These are phyloP conservation scores for Osmozyma mogii DNA, from an alignment of 805 yeast genomes.

Conservation along the genomic window DNA sequence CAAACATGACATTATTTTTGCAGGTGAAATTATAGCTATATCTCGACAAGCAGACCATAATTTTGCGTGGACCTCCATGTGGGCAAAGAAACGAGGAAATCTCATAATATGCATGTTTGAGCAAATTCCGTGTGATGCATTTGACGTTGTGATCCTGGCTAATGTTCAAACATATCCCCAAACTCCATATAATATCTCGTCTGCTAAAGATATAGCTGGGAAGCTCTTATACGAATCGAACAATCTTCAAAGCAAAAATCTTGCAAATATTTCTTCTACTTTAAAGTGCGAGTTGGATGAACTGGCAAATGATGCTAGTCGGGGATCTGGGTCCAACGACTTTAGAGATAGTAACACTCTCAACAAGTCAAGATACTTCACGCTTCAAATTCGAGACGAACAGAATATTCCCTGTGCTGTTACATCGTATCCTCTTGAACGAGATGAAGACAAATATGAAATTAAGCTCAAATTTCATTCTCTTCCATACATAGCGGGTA, in stretches of 20 bases:
- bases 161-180: slow-evolving; percentile 3
- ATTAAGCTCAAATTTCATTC: slow-evolving; percentile 63
- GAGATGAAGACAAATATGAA: slow-evolving; percentile 31
- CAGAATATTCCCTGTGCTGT: slow-evolving; percentile 67
- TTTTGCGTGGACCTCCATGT: slow-evolving; percentile 77
- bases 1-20: slow-evolving; percentile 48
- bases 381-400: slow-evolving; percentile 34
- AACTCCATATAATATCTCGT: slow-evolving; percentile 13
- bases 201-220: slow-evolving; percentile 30
- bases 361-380: slow-evolving; percentile 57
- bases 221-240: slow-evolving; percentile 23
- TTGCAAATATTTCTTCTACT: background rate
- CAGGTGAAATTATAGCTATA: slow-evolving; percentile 83
- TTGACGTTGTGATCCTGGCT: slow-evolving; percentile 15
- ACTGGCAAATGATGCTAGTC: slow-evolving; percentile 6
- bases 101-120: slow-evolving; percentile 79
- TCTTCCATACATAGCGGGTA: slow-evolving; percentile 82
- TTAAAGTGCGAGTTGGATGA: too few relatives aligned
- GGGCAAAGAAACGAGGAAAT: slow-evolving; percentile 76
- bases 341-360: slow-evolving; percentile 22
- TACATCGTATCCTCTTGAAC: slow-evolving; percentile 49
- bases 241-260: too few relatives aligned
- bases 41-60: slow-evolving; percentile 53
- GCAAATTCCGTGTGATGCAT: slow-evolving; percentile 53
- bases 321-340: slow-evolving; percentile 1